Conservation (phyloP, 1,139 yeast genomes). For the Geotrichum reessii region DNA sequence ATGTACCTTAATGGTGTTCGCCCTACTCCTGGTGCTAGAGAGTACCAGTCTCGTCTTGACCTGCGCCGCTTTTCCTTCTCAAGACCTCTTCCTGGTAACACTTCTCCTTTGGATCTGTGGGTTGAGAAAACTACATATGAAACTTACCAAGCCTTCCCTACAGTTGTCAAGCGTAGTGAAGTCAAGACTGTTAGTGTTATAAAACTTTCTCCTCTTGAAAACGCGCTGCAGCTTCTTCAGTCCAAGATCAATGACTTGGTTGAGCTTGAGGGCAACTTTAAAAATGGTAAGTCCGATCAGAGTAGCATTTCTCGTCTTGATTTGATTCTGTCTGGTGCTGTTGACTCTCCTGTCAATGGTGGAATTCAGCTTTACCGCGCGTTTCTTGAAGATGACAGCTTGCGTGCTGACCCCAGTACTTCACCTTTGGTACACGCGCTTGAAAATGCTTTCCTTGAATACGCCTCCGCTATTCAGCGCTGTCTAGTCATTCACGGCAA, state of each 20-base stretch:
- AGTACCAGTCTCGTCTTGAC: conserved; percentile 46
- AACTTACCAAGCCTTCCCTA: conserved; percentile 75
- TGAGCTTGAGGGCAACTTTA: conserved; percentile 60
- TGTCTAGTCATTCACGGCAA: conserved; percentile 66
- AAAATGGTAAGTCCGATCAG: conserved; percentile 49
- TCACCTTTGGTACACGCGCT: conserved; percentile 46
- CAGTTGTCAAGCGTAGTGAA: conserved; percentile 80
- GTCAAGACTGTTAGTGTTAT: conserved; percentile 49
- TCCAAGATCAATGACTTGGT: conserved; percentile 67
- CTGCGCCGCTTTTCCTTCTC: conserved; percentile 64
- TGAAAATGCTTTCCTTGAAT: conserved; percentile 60
- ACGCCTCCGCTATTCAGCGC: conserved; percentile 58
- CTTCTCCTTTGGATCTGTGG: conserved; percentile 73
- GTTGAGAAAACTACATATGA: conserved; percentile 81
- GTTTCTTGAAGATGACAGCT: conserved; percentile 48
- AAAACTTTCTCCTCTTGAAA: conserved; percentile 76
- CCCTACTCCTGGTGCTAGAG: conserved; percentile 31
- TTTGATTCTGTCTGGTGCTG: conserved; percentile 77
- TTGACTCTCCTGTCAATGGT: conserved; percentile 89
- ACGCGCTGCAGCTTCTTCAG: conserved; percentile 65
- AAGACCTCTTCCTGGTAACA: conserved; percentile 69
- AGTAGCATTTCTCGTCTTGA: conserved; percentile 50
- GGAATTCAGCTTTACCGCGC: conserved; percentile 81
- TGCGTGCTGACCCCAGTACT: conserved; percentile 36
- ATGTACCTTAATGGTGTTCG: conserved; percentile 15